Conservation (phyloP, 2,329 filamentous ascomycete genomes). For the Echinosphaeria canescens region DNA sequence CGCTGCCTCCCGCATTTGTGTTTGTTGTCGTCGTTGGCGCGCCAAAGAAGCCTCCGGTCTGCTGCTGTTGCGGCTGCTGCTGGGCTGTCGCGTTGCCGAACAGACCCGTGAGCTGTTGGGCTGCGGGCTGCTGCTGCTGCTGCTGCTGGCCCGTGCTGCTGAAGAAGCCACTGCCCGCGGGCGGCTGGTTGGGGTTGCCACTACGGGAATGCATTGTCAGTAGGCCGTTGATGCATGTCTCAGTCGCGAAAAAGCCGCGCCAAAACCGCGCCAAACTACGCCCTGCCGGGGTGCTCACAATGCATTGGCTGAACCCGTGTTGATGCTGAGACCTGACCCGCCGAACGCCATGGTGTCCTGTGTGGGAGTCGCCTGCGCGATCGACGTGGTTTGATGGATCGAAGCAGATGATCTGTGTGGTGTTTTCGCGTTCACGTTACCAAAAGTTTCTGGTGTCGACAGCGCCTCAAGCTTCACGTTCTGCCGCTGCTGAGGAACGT, state of each 20-base stretch:
- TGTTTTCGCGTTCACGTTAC: too few relatives aligned
- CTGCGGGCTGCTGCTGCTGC: conserved; percentile 6
- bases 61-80: conserved; percentile 3
- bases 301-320: conserved; percentile 36
- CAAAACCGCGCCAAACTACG: neutral
- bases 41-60: conserved; percentile 5
- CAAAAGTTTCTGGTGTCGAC: too few relatives aligned
- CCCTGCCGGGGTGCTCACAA: conserved; percentile 20
- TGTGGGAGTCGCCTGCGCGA: too few relatives aligned
- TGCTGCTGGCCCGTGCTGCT: conserved; percentile 7
- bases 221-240: conserved; percentile 1
- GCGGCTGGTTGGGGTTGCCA: conserved; percentile 11
- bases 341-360: too few relatives aligned
- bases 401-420: too few relatives aligned
- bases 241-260: too few relatives aligned
- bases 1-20: conserved; percentile 4
- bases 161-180: conserved; percentile 13
- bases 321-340: conserved; percentile 38
- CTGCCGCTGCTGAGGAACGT: too few relatives aligned
- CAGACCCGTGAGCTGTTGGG: too few relatives aligned
- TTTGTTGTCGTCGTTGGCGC: conserved; percentile 1
- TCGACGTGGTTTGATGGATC: too few relatives aligned
- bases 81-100: conserved; percentile 10
- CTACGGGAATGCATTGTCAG: conserved; percentile 9
- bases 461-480: too few relatives aligned